A percentile compares a stretch with the other conserved stretches of the same genome.
Evolutionary conservation across 2,329 filamentous ascomycete species (phyloP).

Genomic region (Pseudogymnoascus sp.): DNA sequence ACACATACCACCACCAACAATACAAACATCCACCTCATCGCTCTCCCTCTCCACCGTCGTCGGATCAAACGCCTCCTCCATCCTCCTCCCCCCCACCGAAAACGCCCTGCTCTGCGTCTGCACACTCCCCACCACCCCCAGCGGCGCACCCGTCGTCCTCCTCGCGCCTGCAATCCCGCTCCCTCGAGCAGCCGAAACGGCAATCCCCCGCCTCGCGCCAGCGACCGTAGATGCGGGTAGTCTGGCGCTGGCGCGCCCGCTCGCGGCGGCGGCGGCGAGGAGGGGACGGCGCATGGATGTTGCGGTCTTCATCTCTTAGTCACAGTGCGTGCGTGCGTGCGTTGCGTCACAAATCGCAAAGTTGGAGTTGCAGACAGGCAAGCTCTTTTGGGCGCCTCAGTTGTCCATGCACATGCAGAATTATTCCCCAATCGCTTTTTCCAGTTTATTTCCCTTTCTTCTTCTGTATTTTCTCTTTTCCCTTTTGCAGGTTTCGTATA

Average conservation of each 20-base stretch:
- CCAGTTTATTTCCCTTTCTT: too few relatives aligned
- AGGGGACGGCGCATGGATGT: neutral
- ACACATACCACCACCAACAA: conserved; percentile 70
- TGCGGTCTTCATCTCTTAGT: neutral
- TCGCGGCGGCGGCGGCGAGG: neutral
- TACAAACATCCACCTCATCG: conserved; percentile 93
- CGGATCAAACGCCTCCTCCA: conserved; percentile 55
- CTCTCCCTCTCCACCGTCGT: conserved; percentile 70
- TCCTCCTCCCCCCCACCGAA: neutral
- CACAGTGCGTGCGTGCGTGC: too few relatives aligned
- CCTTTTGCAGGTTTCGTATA: too few relatives aligned
- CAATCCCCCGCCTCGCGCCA: too few relatives aligned
- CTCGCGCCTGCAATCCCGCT: neutral
- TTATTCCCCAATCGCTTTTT: too few relatives aligned
- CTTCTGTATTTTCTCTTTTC: too few relatives aligned
- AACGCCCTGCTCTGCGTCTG: neutral
- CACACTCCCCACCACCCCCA: neutral
- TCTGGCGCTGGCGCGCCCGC: neutral
- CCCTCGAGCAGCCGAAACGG: neutral
- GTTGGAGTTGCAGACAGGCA: too few relatives aligned
- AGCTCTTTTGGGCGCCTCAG: neutral
- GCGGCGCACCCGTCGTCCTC: neutral
- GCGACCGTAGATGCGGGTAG: neutral
- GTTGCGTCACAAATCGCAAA: neutral
- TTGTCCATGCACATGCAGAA: neutral